phyloP scores from a whole-genome alignment of 805 yeast genomes.

The Millerozyma miso region DNA sequence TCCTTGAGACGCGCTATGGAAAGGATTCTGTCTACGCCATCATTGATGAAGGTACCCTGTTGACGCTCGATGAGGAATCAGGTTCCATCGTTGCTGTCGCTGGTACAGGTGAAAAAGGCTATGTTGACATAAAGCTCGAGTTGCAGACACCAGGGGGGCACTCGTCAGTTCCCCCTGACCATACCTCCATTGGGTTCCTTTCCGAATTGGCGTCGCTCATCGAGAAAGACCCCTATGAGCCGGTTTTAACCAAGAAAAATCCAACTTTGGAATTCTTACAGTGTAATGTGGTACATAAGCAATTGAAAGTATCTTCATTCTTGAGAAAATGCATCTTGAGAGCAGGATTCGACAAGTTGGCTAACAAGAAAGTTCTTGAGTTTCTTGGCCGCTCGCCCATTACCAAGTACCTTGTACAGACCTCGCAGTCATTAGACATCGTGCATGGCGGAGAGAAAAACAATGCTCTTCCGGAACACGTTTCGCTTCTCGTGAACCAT shows the following conservation, averaged over 20 bases:
- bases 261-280: conserved; percentile 58
- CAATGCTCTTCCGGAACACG: conserved; percentile 37
- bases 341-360: conserved; percentile 31
- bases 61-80: conserved; percentile 27
- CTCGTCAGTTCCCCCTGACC: conserved; percentile 76
- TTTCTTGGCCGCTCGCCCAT: conserved; percentile 11
- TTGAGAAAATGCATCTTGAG: conserved; percentile 29
- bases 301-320: conserved; percentile 17
- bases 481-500: conserved; percentile 27
- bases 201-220: conserved; percentile 52
- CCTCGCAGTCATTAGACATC: conserved; percentile 33
- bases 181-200: conserved; percentile 73
- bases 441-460: conserved; percentile 36
- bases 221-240: conserved; percentile 53
- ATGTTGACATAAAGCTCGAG: conserved; percentile 44
- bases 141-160: conserved; percentile 73
- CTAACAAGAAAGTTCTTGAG: conserved; percentile 21
- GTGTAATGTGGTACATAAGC: conserved; percentile 56
- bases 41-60: conserved; percentile 64
- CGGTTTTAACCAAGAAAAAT: conserved; percentile 46
- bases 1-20: conserved; percentile 55
- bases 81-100: conserved; percentile 53
- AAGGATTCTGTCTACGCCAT: conserved; percentile 54
- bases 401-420: conserved; percentile 23
- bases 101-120: conserved; percentile 45